Base-by-base conservation (phyloP, 257 asterid species). In the Capsicum pubescens region DNA sequence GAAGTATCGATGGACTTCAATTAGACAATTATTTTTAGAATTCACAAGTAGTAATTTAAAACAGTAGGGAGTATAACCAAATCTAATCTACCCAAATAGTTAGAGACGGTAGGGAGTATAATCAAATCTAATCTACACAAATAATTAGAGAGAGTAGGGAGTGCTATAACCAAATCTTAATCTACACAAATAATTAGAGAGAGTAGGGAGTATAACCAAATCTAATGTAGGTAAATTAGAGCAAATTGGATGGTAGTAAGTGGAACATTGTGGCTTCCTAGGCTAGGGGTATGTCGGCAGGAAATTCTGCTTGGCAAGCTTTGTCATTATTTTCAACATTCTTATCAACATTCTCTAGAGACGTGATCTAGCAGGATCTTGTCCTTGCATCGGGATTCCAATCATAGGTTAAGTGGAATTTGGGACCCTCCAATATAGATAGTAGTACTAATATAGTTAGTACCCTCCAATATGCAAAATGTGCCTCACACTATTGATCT, bases 311-410 rank as follows among this genome's bases (percentile, higher is more conserved):
- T 36, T 36, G 19, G 9, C 70, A 63, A n/a, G 46, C 63, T 42
- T 67, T 26, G 60, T 19, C 61, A 74, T 21, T 74, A 39, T 74
- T 50, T 50, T 21, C 48, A 77, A 50, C 44, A 54, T 42, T n/a
- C 57, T 74, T 50, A 50, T 21, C 48, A 77, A 50, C 44, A 54
- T 42, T n/a, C 57, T 21, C 12, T 13, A 36, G 46, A 39, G 60
- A 42, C 54, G 58, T 42, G 12, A 12, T 58, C 69, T 10, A 21
- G 21, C 63, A 56, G 82, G 86, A 84, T 84, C 55, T 81, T 82
- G 84, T 81, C 87, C 64, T 46, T 19, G 59, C 80, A 58, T 76
- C 44, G 87, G 77, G 78, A 48, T 83, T 80, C 85, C 80, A 84
- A 87, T 74, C 89, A 76, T 60, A 32, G 72, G 76, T 69, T 85